Evolutionary conservation across 164 flowering plant genomes (phyloP).

Genomic region (Paratinospora sagittata): DNA sequence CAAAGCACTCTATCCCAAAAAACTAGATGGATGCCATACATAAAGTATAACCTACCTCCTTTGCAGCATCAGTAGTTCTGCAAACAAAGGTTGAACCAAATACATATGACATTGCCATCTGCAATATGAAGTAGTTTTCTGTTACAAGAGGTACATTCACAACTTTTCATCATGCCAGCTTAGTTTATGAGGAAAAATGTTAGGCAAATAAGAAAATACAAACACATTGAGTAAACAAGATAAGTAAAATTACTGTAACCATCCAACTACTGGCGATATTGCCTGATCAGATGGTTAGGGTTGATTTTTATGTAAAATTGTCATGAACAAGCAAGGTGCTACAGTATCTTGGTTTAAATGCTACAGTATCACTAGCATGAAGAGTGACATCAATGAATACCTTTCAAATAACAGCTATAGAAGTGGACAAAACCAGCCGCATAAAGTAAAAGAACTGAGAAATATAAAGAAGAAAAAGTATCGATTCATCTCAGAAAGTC

Average conservation of each 20-base stretch:
- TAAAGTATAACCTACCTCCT: slow-evolving; percentile 48
- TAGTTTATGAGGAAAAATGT: not conserved
- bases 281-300: too few relatives aligned
- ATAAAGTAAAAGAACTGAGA: too few relatives aligned
- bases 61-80: slow-evolving; percentile 74
- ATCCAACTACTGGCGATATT: not conserved
- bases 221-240: not conserved
- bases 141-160: not conserved
- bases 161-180: not conserved
- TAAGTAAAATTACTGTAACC: not conserved
- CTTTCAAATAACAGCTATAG: too few relatives aligned
- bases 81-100: slow-evolving; percentile 98
- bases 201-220: not conserved
- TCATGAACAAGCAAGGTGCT: too few relatives aligned
- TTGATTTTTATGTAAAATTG: too few relatives aligned
- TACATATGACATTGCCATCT: slow-evolving; percentile 91
- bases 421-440: too few relatives aligned
- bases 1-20: not conserved
- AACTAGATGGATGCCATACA: not conserved
- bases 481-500: too few relatives aligned
- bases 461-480: too few relatives aligned
- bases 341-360: too few relatives aligned
- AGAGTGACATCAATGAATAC: too few relatives aligned
- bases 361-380: too few relatives aligned
- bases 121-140: slow-evolving; percentile 20